A percentile compares a stretch with the other conserved stretches of the same genome.
Conservation (phyloP, 139 green algal species). For the Zygnema cylindricum region DNA sequence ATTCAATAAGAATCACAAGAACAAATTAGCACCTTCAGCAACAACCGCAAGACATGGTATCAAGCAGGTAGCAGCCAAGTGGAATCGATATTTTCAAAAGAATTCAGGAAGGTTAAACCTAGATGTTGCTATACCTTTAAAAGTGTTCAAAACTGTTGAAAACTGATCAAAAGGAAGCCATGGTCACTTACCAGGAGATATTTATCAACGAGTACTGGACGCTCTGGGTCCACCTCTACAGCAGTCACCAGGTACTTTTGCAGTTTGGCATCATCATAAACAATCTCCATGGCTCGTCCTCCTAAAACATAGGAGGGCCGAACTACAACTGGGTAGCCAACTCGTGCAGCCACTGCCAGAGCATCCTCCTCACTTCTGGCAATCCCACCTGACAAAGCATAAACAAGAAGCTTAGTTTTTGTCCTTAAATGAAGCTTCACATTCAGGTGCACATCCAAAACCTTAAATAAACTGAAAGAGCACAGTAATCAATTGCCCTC, state of each 20-base stretch:
- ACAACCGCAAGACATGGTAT: no score
- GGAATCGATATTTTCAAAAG: no score
- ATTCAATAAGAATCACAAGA: no score
- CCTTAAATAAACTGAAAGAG: no score
- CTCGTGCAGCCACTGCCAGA: slow-evolving; percentile 73
- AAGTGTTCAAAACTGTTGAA: no score
- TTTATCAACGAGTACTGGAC: slow-evolving; percentile 97
- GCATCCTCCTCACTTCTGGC: slow-evolving; percentile 78
- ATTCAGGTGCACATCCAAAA: no score
- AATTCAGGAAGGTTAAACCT: no score
- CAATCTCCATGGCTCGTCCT: slow-evolving; percentile 97
- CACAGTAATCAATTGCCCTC: no score
- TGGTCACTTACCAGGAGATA: slow-evolving; percentile 68
- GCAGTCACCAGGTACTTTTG: slow-evolving; percentile 67
- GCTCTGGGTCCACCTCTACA: slow-evolving; percentile 85
- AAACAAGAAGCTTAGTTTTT: neutral
- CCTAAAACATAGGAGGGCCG: slow-evolving; percentile 96
- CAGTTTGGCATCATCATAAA: slow-evolving; percentile 88
- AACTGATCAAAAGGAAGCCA: neutral
- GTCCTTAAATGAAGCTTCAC: no score
- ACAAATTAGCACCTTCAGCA: no score
- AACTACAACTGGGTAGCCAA: slow-evolving; percentile 98
- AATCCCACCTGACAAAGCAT: slow-evolving; percentile 57
- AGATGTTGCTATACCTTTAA: no score
- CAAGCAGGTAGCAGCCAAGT: no score